phyloP scores from a whole-genome alignment of 768 basidiomycete genomes.

The Chlorophyllum brunneum region DNA sequence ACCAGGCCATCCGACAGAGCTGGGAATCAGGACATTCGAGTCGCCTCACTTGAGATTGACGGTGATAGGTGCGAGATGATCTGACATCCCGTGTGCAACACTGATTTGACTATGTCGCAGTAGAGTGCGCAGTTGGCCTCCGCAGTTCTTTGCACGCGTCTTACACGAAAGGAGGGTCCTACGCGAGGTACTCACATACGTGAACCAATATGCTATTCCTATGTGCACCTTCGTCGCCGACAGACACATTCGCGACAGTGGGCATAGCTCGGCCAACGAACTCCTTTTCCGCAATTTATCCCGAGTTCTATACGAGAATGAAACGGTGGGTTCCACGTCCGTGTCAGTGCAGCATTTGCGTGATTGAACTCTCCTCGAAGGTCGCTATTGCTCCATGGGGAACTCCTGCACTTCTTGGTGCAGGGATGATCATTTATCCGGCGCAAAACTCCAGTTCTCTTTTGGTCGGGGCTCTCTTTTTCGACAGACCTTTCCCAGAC shows the following conservation, averaged over 20 bases:
- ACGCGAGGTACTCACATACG: conserved; percentile 48
- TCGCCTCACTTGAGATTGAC: conserved; percentile 67
- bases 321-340: conserved; percentile 38
- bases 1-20: conserved; percentile 43
- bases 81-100: conserved; percentile 13
- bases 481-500: conserved; percentile 43
- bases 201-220: conserved; percentile 41
- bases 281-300: conserved; percentile 53
- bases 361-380: conserved; percentile 23
- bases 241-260: conserved; percentile 43
- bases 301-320: conserved; percentile 44
- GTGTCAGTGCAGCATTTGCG: background rate
- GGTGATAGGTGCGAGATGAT: conserved; percentile 57
- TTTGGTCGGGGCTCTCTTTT: conserved; percentile 49
- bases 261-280: conserved; percentile 46
- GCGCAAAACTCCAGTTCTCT: conserved; percentile 47
- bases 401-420: conserved; percentile 38
- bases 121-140: conserved; percentile 57
- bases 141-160: conserved; percentile 40
- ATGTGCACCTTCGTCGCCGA: conserved; percentile 65
- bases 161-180: conserved; percentile 38
- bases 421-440: conserved; percentile 52
- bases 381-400: conserved; percentile 52
- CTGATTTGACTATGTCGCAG: conserved; percentile 31
- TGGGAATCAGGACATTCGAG: conserved; percentile 48